Evolutionary conservation across 225 moss, liverwort and hornwort genomes (phyloP).

Genomic region (Pleurozium schreberi): DNA sequence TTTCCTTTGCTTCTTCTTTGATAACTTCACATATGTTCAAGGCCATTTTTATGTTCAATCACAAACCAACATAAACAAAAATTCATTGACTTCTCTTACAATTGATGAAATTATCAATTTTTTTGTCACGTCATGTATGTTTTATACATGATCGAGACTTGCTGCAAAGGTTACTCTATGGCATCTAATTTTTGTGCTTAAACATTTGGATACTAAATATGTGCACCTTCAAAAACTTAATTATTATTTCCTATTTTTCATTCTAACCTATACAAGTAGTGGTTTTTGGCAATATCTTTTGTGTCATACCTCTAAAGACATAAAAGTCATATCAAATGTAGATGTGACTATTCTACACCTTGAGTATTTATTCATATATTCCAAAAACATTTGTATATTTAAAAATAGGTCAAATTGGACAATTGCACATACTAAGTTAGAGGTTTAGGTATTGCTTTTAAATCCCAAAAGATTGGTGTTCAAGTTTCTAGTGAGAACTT

Average conservation of each 20-base stretch:
- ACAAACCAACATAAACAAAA: not conserved
- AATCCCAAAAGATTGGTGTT: no score
- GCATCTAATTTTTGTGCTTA: not conserved
- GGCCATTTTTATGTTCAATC: not conserved
- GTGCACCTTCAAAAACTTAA: not conserved
- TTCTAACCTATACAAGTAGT: no score
- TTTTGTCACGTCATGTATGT: not conserved
- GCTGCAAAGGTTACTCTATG: not conserved
- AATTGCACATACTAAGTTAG: no score
- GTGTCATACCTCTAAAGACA: no score
- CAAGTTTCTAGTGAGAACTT: no score
- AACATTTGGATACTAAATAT: not conserved
- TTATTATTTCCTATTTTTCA: not conserved
- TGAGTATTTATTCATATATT: no score
- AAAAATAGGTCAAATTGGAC: no score
- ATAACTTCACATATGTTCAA: not conserved
- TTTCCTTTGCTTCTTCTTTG: not conserved
- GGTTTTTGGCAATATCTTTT: no score
- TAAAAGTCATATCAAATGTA: no score
- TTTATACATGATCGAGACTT: not conserved
- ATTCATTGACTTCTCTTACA: not conserved
- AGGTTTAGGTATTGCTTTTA: no score
- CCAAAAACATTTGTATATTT: no score
- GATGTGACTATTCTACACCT: no score
- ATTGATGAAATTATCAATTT: not conserved